Base-by-base conservation (phyloP, 352 stramenopile species). In the Phytophthora europaea region DNA sequence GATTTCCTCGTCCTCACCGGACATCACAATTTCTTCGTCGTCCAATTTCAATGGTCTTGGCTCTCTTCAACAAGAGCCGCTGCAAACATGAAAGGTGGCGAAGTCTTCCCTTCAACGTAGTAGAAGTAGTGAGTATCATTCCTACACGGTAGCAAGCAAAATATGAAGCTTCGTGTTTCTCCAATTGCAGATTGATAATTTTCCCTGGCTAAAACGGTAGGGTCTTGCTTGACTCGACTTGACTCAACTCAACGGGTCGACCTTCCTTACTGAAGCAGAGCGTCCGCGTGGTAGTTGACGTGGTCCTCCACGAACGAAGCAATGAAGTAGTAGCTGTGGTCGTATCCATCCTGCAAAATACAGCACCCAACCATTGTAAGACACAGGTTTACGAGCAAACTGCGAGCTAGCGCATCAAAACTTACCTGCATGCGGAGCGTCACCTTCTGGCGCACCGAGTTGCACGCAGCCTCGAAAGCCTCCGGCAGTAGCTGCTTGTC, bases 291-390 rank as follows among this genome's bases (percentile, higher is more conserved):
- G 78, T 98, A 96, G 73, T 93, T 86, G 50, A 99, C 76, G 83
- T 99, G 98, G 71, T 99, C 94, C 38, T 98, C 94, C 31, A 99
- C 88, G 72, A 99, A 99, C 2, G 94, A 96, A 68, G 92, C 85
- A 74, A 99, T 99, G 84, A 99, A 99, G 75, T 98, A 99, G 80
- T 99, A 99, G 68, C 88, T 97, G 88, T 99, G 98, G 79, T 99
- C 97, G 79, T 99, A 99, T 47, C 95, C 97, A 18, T 98, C 88
- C 79, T 94, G 76, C 34, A 61, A 15, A 52, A 60, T 8, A 50
- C 47, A 28, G 40, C 33, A 50, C 8, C 6, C 28, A 43, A 43
- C 12, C 36, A 43, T 16, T 43, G 36, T 43, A 16, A 43, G 36
- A 16, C 36, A 43, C 12, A 16, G 6, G 15, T 43, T 6, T 43